These are phyloP conservation scores for Wickerhamomyces silvicola DNA, from an alignment of 805 yeast genomes.

Conservation along the genomic window DNA sequence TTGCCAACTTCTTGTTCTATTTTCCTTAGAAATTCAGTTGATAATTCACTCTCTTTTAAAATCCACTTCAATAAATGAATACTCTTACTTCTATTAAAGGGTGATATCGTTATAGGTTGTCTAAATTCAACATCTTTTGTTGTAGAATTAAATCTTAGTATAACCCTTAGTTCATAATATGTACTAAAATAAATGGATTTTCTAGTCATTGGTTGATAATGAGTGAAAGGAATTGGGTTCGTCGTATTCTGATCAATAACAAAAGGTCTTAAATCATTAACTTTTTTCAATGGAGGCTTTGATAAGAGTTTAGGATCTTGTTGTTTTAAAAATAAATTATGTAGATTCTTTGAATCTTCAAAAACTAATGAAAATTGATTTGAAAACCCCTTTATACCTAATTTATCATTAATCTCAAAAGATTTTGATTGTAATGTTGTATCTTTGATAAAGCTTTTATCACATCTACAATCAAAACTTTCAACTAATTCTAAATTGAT, in stretches of 20 bases:
- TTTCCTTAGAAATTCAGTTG: conserved; percentile 27
- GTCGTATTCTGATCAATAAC: conserved; percentile 15
- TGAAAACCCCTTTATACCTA: conserved; percentile 12
- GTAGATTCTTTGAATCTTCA: conserved; percentile 20
- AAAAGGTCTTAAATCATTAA: conserved; percentile 25
- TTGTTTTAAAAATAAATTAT: conserved; percentile 24
- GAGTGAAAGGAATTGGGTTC: conserved; percentile 26
- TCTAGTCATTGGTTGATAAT: conserved; percentile 44
- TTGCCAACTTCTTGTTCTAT: conserved; percentile 31
- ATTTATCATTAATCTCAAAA: conserved; percentile 7
- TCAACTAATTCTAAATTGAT: conserved; percentile 46
- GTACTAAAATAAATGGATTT: conserved; percentile 45
- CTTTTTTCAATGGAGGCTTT: conserved; percentile 16
- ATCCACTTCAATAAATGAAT: conserved; percentile 48
- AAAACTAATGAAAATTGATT: conserved; percentile 24
- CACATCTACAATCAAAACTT: conserved; percentile 34
- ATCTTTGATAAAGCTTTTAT: conserved; percentile 40
- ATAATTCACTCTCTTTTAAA: conserved; percentile 42
- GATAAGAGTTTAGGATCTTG: conserved; percentile 25
- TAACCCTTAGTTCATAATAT: conserved; percentile 38
- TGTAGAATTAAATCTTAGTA: conserved; percentile 39
- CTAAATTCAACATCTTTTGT: conserved; percentile 43
- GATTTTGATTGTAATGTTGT: conserved; percentile 27
- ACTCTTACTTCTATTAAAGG: conserved; percentile 42
- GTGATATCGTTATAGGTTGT: conserved; percentile 49